A percentile compares a stretch with the other conserved stretches of the same genome.
These are phyloP conservation scores for Thelonectria blattea DNA, from an alignment of 2,329 filamentous ascomycete species.

Conservation along the genomic window DNA sequence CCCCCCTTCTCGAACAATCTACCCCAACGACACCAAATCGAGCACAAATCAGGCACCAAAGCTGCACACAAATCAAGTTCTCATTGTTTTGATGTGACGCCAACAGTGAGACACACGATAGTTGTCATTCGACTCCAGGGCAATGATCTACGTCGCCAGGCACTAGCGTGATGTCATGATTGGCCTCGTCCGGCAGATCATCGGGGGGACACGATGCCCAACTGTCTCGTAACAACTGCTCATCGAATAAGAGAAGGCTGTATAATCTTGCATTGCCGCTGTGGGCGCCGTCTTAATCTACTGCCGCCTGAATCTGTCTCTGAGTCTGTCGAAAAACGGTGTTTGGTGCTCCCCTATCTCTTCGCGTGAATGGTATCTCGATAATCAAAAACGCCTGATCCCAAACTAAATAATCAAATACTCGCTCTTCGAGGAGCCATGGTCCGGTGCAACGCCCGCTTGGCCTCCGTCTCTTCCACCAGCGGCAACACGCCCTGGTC, in stretches of 20 bases:
- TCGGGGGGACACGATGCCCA: background rate
- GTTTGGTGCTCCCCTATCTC: background rate
- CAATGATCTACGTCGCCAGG: background rate
- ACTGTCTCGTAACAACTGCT: background rate
- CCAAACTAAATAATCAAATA: conserved; percentile 59
- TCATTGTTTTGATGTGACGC: conserved; percentile 16
- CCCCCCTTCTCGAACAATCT: background rate
- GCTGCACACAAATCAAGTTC: background rate
- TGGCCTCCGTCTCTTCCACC: conserved; percentile 75
- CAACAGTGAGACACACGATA: conserved; percentile 20
- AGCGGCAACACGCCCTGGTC: conserved; percentile 77
- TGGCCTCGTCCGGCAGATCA: conserved; percentile 21
- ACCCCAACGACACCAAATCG: background rate
- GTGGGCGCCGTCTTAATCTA: background rate
- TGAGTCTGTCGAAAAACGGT: background rate
- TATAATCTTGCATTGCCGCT: background rate
- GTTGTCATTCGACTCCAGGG: conserved; percentile 11
- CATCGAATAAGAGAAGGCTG: background rate
- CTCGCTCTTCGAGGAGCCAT: conserved; percentile 82
- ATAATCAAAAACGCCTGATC: background rate
- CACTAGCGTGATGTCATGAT: conserved; percentile 36
- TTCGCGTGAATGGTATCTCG: background rate
- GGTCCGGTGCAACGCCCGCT: conserved; percentile 76
- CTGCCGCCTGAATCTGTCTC: background rate
- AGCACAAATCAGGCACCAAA: background rate